These are phyloP conservation scores for Bipolaris cookei DNA, from an alignment of 2,329 filamentous ascomycete genomes.

Conservation along the genomic window DNA sequence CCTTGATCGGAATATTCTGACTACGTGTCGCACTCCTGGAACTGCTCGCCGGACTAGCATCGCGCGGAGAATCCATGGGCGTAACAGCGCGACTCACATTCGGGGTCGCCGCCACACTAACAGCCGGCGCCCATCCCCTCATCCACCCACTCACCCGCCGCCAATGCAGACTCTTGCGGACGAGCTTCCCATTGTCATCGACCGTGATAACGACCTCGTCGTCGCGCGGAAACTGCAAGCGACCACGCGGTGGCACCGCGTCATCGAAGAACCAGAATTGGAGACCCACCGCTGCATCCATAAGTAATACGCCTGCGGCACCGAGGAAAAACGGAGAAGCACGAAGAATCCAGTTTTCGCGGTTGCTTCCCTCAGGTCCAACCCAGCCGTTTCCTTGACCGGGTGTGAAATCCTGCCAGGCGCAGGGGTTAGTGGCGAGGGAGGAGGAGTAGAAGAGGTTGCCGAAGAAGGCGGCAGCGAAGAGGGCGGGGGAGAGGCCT, in stretches of 20 bases:
- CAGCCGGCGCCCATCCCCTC: slow-evolving; percentile 68
- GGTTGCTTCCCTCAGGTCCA: slow-evolving; percentile 60
- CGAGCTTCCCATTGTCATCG: slow-evolving; percentile 41
- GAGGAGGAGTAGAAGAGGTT: slow-evolving; percentile 71
- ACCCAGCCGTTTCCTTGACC: slow-evolving; percentile 67
- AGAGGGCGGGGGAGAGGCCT: slow-evolving; percentile 67
- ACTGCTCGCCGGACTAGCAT: slow-evolving; percentile 20
- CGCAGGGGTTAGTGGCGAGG: slow-evolving; percentile 67
- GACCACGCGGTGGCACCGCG: slow-evolving; percentile 24
- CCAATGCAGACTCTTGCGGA: slow-evolving; percentile 58
- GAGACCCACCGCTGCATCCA: slow-evolving; percentile 67
- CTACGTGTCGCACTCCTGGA: slow-evolving; percentile 10
- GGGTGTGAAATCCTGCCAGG: slow-evolving; percentile 62
- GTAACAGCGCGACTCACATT: slow-evolving; percentile 38
- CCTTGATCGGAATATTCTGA: slow-evolving; percentile 36
- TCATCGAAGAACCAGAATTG: slow-evolving; percentile 68
- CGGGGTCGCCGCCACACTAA: slow-evolving; percentile 49
- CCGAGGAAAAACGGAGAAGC: slow-evolving; percentile 70
- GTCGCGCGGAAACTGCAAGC: slow-evolving; percentile 32
- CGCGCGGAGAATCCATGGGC: slow-evolving; percentile 33
- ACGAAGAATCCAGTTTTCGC: slow-evolving; percentile 62
- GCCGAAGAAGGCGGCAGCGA: slow-evolving; percentile 70
- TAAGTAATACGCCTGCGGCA: slow-evolving; percentile 66
- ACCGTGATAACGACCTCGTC: slow-evolving; percentile 58
- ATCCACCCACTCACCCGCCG: slow-evolving; percentile 67